Evolutionary conservation across 768 basidiomycete species (phyloP).

Genomic region (Cystobasidium onofrii): DNA sequence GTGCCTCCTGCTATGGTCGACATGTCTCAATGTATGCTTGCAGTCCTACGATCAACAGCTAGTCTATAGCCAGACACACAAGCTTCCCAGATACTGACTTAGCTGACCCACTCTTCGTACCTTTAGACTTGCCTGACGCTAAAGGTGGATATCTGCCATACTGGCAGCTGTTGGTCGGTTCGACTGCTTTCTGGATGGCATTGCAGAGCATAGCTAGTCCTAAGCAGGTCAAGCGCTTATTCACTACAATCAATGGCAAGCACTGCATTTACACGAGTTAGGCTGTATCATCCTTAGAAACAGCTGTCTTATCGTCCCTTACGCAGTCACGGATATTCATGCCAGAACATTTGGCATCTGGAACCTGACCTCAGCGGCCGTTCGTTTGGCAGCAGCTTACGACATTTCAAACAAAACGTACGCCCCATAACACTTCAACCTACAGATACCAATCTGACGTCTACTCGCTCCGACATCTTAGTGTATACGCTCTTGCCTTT

Average conservation of each 20-base stretch:
- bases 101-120: neutral
- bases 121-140: conserved; percentile 47
- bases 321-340: conserved; percentile 71
- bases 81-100: too few species aligned
- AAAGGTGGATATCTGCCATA: conserved; percentile 62
- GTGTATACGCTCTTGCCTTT: conserved; percentile 80
- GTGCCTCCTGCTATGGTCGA: neutral
- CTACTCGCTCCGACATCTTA: conserved; percentile 45
- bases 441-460: neutral
- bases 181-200: conserved; percentile 44
- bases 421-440: conserved; percentile 41
- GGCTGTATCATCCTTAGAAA: too few species aligned
- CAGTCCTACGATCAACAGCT: neutral
- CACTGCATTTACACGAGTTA: conserved; percentile 34
- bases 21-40: neutral
- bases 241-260: conserved; percentile 3
- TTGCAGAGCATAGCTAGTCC: neutral
- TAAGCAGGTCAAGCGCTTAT: neutral
- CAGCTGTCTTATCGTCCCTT: too few species aligned
- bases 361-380: conserved; percentile 75
- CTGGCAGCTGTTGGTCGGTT: conserved; percentile 78
- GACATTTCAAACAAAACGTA: conserved; percentile 74
- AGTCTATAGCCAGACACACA: too few species aligned
- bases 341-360: conserved; percentile 83
- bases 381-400: conserved; percentile 82